Evolutionary conservation across 768 basidiomycete species (phyloP).

Genomic region (Mycena sanguinolenta): DNA sequence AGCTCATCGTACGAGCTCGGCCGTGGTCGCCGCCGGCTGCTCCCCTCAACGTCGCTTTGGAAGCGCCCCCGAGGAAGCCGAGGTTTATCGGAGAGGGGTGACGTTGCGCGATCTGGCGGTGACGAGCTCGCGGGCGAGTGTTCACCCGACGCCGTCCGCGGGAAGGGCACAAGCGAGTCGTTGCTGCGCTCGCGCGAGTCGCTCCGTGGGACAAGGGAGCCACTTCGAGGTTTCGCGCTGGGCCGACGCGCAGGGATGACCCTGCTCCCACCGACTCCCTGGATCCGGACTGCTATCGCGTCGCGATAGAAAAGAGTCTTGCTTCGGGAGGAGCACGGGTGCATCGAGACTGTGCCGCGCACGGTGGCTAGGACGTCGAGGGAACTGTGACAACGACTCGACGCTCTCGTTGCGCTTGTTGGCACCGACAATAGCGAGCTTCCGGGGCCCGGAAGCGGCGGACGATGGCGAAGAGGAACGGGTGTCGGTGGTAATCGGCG

Average conservation of each 20-base stretch:
- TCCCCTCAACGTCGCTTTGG: slow-evolving; percentile 80
- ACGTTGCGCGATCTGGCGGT: slow-evolving; percentile 52
- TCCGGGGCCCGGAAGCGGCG: slow-evolving; percentile 62
- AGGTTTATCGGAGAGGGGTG: slow-evolving; percentile 50
- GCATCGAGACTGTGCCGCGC: slow-evolving; percentile 75
- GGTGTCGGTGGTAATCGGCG: slow-evolving; percentile 42
- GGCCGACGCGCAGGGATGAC: slow-evolving; percentile 62
- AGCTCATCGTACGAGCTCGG: slow-evolving; percentile 80
- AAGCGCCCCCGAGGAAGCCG: slow-evolving; percentile 72
- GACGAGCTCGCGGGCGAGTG: slow-evolving; percentile 46
- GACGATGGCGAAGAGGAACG: slow-evolving; percentile 48
- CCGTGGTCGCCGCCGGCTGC: slow-evolving; percentile 65
- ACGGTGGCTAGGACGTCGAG: slow-evolving; percentile 73
- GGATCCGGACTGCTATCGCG: slow-evolving; percentile 75
- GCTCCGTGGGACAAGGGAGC: slow-evolving; percentile 59
- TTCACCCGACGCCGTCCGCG: slow-evolving; percentile 70
- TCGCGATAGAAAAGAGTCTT: slow-evolving; percentile 55
- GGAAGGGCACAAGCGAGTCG: slow-evolving; percentile 73
- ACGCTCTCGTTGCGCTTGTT: slow-evolving; percentile 59
- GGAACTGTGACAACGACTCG: slow-evolving; percentile 62
- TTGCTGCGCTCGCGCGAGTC: slow-evolving; percentile 49
- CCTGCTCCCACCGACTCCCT: slow-evolving; percentile 53
- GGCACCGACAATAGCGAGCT: slow-evolving; percentile 67
- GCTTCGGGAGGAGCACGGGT: slow-evolving; percentile 60
- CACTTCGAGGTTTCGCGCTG: slow-evolving; percentile 70